Evolutionary conservation across 169 alveolate species (phyloP).

Genomic region (Eimeria praecox): DNA sequence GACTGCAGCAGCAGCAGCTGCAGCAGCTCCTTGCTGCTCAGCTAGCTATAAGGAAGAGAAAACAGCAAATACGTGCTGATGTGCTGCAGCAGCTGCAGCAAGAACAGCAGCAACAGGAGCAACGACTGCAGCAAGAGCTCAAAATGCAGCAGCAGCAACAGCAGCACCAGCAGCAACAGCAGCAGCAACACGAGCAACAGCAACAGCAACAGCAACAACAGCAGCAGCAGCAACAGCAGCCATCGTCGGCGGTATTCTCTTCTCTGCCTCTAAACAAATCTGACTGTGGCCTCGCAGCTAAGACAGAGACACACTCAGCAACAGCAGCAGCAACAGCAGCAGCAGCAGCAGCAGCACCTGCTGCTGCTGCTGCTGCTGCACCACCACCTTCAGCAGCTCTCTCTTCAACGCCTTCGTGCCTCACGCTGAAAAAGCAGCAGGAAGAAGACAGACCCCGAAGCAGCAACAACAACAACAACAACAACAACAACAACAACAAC

Average conservation of each 20-base stretch:
- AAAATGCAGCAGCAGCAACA: conserved; percentile 13
- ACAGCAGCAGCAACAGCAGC: background rate
- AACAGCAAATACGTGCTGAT: no score
- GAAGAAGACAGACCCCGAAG: background rate
- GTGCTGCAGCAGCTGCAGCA: conserved; percentile 27
- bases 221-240: conserved; percentile 35
- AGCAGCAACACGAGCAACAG: background rate
- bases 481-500: background rate
- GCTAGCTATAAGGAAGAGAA: no score
- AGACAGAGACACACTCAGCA: background rate
- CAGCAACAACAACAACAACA: background rate
- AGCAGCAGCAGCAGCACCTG: no score
- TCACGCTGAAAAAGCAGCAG: background rate
- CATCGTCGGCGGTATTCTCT: background rate
- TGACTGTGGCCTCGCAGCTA: background rate
- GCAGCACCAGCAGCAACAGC: conserved; percentile 19
- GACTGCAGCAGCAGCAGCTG: no score
- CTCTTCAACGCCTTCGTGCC: background rate
- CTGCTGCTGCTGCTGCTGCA: no score
- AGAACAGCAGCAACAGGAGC: conserved; percentile 11
- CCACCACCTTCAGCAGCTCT: background rate
- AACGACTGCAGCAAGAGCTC: background rate
- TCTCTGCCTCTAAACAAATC: background rate
- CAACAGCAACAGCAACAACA: conserved; percentile 7
- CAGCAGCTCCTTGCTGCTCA: no score